These are phyloP conservation scores for Cladosporium sp. DNA, from an alignment of 2,329 filamentous ascomycete species.

Conservation along the genomic window DNA sequence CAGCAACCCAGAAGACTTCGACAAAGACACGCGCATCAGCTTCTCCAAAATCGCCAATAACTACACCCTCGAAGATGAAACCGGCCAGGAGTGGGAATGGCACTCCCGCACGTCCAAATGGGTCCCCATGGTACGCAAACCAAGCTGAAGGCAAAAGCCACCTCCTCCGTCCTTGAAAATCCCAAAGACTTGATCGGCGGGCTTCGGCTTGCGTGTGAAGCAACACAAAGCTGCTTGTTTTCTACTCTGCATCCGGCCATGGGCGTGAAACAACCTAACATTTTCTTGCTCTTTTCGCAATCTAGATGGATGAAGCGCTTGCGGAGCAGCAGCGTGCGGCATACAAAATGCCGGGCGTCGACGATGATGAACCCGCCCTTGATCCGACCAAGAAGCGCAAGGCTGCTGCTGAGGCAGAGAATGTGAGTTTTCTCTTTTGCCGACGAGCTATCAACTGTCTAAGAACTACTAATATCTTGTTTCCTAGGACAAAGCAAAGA, in stretches of 20 bases:
- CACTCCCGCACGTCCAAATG: slow-evolving; percentile 68
- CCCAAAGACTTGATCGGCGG: slow-evolving; percentile 13
- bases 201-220: background rate
- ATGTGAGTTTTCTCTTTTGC: slow-evolving; percentile 20
- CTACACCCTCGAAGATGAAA: slow-evolving; percentile 78
- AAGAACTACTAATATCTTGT: background rate
- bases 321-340: slow-evolving; percentile 58
- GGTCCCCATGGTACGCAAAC: slow-evolving; percentile 58
- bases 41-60: slow-evolving; percentile 72
- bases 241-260: slow-evolving; percentile 5
- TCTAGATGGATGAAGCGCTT: slow-evolving; percentile 56
- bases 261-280: slow-evolving; percentile 26
- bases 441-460: background rate
- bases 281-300: slow-evolving; percentile 6
- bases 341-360: slow-evolving; percentile 57
- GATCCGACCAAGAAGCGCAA: slow-evolving; percentile 37
- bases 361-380: slow-evolving; percentile 45
- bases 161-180: slow-evolving; percentile 23
- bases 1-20: slow-evolving; percentile 62
- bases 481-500: slow-evolving; percentile 25
- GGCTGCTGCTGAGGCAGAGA: slow-evolving; percentile 34
- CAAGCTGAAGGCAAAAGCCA: slow-evolving; percentile 15
- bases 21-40: slow-evolving; percentile 75
- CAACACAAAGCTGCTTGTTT: slow-evolving; percentile 4
- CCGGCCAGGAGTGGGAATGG: slow-evolving; percentile 82